Evolutionary conservation across 78 protist species (phyloP).

Genomic region (Dictyostelium citrinum): DNA sequence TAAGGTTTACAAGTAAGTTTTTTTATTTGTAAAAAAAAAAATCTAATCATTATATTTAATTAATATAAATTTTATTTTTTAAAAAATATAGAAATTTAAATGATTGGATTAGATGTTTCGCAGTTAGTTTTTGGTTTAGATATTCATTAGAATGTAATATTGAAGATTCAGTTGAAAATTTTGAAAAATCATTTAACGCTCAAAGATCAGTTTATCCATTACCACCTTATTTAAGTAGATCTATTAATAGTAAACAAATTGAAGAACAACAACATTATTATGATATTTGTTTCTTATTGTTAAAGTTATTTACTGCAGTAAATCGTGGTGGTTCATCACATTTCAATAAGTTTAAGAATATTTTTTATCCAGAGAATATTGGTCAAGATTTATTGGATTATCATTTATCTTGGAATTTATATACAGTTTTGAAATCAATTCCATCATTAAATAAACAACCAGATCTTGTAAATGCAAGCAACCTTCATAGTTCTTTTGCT

Average conservation of each 20-base stretch:
- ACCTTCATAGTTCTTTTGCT: constrained; percentile 54
- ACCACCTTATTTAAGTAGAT: constrained; percentile 12
- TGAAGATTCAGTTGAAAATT: background rate
- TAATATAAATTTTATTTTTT: too few relatives aligned
- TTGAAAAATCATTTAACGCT: background rate
- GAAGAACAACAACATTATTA: background rate
- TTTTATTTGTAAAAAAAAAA: too few relatives aligned
- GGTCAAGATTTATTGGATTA: constrained; percentile 39
- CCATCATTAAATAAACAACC: constrained; percentile 31
- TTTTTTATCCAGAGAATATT: constrained; percentile 61
- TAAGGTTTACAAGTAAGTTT: constrained; percentile 19
- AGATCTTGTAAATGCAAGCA: constrained; percentile 31
- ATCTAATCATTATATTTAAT: too few relatives aligned
- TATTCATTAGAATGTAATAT: background rate
- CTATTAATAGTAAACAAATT: background rate
- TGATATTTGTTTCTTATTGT: constrained; percentile 43
- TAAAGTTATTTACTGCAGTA: constrained; percentile 5
- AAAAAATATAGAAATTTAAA: background rate
- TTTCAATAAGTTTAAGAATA: background rate
- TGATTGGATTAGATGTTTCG: constrained; percentile 74
- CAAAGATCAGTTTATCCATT: constrained; percentile 15
- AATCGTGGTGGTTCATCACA: background rate
- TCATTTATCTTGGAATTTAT: constrained; percentile 37
- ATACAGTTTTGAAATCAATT: constrained; percentile 11
- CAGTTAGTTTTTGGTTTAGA: constrained; percentile 59